Evolutionary conservation across 106 monocot genomes (phyloP).

Genomic region (Dendrobium huoshanense): DNA sequence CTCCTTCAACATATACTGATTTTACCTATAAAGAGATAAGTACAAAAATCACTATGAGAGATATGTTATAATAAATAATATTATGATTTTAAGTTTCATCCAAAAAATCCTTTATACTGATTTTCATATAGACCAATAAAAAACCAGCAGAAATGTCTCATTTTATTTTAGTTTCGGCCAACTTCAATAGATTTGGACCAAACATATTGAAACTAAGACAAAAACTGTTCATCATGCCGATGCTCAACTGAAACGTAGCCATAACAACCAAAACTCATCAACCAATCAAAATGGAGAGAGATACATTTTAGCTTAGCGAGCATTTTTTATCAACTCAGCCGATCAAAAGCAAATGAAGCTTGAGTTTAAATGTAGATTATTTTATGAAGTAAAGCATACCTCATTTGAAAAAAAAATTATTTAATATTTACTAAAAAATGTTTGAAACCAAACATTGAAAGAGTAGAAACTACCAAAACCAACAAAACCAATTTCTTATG

Average conservation of each 20-base stretch:
- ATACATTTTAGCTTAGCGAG: neutral
- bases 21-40: conserved; percentile 56
- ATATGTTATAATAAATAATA: neutral
- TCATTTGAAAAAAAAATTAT: neutral
- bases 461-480: neutral
- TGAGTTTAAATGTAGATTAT: neutral
- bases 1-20: conserved; percentile 78
- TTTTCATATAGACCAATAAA: neutral
- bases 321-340: neutral
- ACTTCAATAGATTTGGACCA: neutral
- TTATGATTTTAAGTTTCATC: neutral
- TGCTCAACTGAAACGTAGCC: neutral
- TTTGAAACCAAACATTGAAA: neutral
- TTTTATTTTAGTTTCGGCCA: neutral
- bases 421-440: neutral
- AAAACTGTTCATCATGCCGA: neutral
- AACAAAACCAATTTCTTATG: neutral
- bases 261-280: neutral
- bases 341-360: neutral
- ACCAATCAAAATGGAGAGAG: neutral
- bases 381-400: neutral
- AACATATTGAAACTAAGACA: neutral
- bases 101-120: neutral
- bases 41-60: neutral
- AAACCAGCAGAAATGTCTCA: neutral